phyloP scores from a whole-genome alignment of 306 rosid species.

The Alnus rubra region DNA sequence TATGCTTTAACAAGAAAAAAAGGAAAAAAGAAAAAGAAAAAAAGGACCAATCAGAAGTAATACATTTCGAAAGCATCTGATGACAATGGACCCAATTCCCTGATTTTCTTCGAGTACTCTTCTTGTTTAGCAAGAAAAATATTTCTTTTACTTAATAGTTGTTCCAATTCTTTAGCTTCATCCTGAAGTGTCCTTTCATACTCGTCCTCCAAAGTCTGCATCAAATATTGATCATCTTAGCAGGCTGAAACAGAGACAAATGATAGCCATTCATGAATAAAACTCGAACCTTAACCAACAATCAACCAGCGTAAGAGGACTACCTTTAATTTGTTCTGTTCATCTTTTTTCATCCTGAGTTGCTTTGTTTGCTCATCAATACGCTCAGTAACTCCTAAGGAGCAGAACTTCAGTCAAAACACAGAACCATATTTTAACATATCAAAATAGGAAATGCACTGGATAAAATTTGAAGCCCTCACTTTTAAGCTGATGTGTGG shows the following conservation, averaged over 20 bases:
- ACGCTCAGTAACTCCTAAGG: slow-evolving; percentile 67
- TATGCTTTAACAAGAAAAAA: not conserved
- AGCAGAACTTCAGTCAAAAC: slow-evolving; percentile 36
- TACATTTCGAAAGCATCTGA: slow-evolving; percentile 98
- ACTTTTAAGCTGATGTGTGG: slow-evolving; percentile 72
- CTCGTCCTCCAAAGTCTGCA: slow-evolving; percentile 79
- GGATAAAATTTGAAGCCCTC: slow-evolving; percentile 39
- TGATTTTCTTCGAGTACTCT: slow-evolving; percentile 81
- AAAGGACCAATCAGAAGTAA: slow-evolving; percentile 18
- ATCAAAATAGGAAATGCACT: slow-evolving; percentile 26
- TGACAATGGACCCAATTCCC: slow-evolving; percentile 87
- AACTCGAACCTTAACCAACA: slow-evolving; percentile 16
- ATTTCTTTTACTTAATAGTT: slow-evolving; percentile 73
- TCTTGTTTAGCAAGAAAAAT: slow-evolving; percentile 82
- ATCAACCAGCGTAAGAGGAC: slow-evolving; percentile 26
- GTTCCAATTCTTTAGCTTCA: slow-evolving; percentile 91
- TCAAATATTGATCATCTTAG: slow-evolving; percentile 34
- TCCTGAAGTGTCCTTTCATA: slow-evolving; percentile 87
- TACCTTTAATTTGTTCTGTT: slow-evolving; percentile 84
- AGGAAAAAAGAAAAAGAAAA: not conserved
- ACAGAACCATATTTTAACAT: slow-evolving; percentile 26
- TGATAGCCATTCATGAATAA: not conserved
- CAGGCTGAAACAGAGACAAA: slow-evolving; percentile 22
- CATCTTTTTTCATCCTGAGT: slow-evolving; percentile 68
- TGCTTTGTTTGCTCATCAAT: slow-evolving; percentile 58